A percentile compares a stretch with the other conserved stretches of the same genome.
These are phyloP conservation scores for Vigna mungo DNA, from an alignment of 306 rosid species.

Conservation along the genomic window DNA sequence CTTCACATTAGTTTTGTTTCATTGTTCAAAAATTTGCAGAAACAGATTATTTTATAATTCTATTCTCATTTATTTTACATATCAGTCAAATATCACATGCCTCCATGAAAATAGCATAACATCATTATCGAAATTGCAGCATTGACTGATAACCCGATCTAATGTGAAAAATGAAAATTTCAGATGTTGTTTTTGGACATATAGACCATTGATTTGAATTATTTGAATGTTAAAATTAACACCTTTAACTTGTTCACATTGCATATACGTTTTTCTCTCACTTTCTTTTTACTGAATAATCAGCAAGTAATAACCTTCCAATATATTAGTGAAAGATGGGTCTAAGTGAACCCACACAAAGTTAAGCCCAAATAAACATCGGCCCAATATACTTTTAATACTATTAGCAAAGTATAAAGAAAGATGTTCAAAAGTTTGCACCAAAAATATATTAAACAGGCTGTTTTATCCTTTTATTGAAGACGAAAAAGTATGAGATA, in stretches of 20 bases:
- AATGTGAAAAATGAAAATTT: background rate
- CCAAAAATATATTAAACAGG: too few species aligned
- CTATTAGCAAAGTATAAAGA: too few species aligned
- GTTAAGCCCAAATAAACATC: too few species aligned
- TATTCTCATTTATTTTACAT: slow-evolving; percentile 3
- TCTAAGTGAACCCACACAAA: too few species aligned
- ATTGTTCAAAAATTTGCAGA: background rate
- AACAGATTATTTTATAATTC: background rate
- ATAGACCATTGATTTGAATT: background rate
- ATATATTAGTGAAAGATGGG: too few species aligned
- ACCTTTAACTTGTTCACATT: background rate
- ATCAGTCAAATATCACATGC: slow-evolving; percentile 43
- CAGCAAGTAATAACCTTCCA: too few species aligned
- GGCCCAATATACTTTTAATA: too few species aligned
- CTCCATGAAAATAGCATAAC: slow-evolving; percentile 41
- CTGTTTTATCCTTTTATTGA: too few species aligned
- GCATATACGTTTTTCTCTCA: too few species aligned
- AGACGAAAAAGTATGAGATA: too few species aligned
- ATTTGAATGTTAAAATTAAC: slow-evolving; percentile 20
- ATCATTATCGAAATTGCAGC: slow-evolving; percentile 11
- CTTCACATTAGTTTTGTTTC: slow-evolving; percentile 1
- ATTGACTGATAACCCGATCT: slow-evolving; percentile 22
- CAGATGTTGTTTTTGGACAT: background rate
- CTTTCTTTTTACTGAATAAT: too few species aligned
- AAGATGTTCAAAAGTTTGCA: too few species aligned